These are phyloP conservation scores for Clarireedia hainanense DNA, from an alignment of 2,329 filamentous ascomycete species.

Conservation along the genomic window DNA sequence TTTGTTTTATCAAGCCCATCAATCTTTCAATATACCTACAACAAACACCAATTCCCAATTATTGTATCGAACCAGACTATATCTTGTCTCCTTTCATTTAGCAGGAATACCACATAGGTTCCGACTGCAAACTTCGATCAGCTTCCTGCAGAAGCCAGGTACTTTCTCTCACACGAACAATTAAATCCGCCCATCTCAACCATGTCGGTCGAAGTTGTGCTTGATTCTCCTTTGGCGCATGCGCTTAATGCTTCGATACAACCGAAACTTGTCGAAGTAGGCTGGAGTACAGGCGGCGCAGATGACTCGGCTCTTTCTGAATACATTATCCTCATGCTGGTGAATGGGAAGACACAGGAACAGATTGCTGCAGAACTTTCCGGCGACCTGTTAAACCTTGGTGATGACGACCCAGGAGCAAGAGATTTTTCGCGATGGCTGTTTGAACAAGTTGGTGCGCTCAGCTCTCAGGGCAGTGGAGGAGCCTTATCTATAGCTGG, in stretches of 20 bases:
- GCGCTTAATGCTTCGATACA: constrained; percentile 77
- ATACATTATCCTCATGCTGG: constrained; percentile 96
- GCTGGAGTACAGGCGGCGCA: constrained; percentile 73
- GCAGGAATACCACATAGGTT: background rate
- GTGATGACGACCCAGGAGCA: constrained; percentile 74
- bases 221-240: constrained; percentile 76
- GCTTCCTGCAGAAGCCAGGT: background rate
- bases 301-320: constrained; percentile 81
- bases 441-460: constrained; percentile 72
- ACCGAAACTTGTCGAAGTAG: constrained; percentile 85
- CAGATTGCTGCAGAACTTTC: constrained; percentile 85
- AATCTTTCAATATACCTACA: background rate
- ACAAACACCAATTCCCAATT: background rate
- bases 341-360: constrained; percentile 86
- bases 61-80: background rate
- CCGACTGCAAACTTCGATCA: no score
- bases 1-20: constrained; percentile 3
- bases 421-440: constrained; percentile 85
- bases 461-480: constrained; percentile 54
- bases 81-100: no score
- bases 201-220: constrained; percentile 72
- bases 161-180: constrained; percentile 9
- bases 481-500: constrained; percentile 5
- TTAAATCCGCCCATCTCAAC: constrained; percentile 24
- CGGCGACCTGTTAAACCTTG: constrained; percentile 74